phyloP scores from a whole-genome alignment of 2,329 filamentous ascomycete species.

The Alternaria sp. region DNA sequence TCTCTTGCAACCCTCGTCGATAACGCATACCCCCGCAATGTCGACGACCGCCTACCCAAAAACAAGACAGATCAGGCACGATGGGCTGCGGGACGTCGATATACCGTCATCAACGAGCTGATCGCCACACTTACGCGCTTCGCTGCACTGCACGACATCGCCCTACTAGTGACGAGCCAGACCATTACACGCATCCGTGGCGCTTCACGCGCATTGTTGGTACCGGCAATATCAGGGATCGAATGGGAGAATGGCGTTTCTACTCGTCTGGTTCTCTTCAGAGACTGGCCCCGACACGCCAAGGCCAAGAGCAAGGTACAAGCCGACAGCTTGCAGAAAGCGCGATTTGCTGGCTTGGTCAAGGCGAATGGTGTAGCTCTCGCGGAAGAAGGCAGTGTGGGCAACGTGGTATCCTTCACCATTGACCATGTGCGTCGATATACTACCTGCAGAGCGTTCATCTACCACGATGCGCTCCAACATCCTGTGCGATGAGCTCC shows the following conservation, averaged over 20 bases:
- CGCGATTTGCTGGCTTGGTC: conserved; percentile 53
- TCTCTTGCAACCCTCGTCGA: conserved; percentile 78
- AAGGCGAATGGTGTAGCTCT: conserved; percentile 52
- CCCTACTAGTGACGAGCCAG: conserved; percentile 78
- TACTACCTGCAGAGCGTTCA: conserved; percentile 35
- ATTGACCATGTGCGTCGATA: conserved; percentile 55
- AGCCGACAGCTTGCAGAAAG: conserved; percentile 38
- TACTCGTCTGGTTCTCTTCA: conserved; percentile 77
- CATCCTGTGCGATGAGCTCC: conserved; percentile 19
- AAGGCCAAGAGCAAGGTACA: conserved; percentile 34
- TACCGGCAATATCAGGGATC: conserved; percentile 74
- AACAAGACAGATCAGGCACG: conserved; percentile 53
- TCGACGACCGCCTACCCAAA: conserved; percentile 53
- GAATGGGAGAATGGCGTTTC: conserved; percentile 83
- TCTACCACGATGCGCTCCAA: conserved; percentile 20
- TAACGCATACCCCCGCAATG: conserved; percentile 72
- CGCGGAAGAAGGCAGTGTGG: conserved; percentile 51
- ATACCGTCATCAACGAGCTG: conserved; percentile 71
- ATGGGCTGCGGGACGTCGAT: conserved; percentile 58
- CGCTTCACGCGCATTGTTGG: conserved; percentile 70
- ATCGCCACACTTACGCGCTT: conserved; percentile 69
- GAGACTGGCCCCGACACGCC: conserved; percentile 64
- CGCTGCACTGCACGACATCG: conserved; percentile 74
- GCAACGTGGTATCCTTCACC: conserved; percentile 58
- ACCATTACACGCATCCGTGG: conserved; percentile 80